A percentile compares a stretch with the other conserved stretches of the same genome.
Conservation (phyloP, 495 filamentous ascomycete species). For the Daldinia decipiens region DNA sequence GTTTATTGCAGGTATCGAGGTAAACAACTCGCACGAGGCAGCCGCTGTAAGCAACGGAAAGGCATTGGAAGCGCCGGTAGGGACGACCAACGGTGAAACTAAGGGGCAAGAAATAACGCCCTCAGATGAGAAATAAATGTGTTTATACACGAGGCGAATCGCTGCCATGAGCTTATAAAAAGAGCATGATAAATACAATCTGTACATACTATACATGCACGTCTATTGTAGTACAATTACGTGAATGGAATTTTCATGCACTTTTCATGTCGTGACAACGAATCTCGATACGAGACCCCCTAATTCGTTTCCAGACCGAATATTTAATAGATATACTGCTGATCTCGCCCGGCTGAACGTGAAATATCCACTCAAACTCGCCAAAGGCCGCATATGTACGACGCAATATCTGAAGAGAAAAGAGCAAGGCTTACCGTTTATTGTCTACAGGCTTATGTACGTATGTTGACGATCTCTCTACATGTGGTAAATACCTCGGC, state of each 20-base stretch:
- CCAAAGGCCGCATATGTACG: not conserved
- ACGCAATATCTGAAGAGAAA: constrained; percentile 3
- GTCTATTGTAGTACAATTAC: not conserved
- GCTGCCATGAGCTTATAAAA: not conserved
- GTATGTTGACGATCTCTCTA: constrained; percentile 20
- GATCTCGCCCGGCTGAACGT: not conserved
- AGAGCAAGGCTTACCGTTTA: not conserved
- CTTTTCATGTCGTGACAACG: not conserved
- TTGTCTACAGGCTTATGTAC: not conserved
- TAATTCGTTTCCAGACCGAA: not conserved
- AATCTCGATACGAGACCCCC: not conserved
- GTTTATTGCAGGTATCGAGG: constrained; percentile 83
- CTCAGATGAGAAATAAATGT: constrained; percentile 26
- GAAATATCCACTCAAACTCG: not conserved
- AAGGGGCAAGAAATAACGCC: constrained; percentile 17
- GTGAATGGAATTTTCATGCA: not conserved
- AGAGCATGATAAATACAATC: constrained; percentile 20
- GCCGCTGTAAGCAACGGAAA: constrained; percentile 40
- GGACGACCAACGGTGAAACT: constrained; percentile 36
- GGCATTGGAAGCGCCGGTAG: constrained; percentile 41
- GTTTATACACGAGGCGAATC: not conserved
- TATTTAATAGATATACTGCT: not conserved
- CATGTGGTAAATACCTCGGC: constrained; percentile 25
- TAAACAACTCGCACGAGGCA: constrained; percentile 56
- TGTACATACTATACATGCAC: constrained; percentile 13